Evolutionary conservation across 202 grass and related monocot genomes (phyloP).

Genomic region (Schoenoplectus tabernaemontani): DNA sequence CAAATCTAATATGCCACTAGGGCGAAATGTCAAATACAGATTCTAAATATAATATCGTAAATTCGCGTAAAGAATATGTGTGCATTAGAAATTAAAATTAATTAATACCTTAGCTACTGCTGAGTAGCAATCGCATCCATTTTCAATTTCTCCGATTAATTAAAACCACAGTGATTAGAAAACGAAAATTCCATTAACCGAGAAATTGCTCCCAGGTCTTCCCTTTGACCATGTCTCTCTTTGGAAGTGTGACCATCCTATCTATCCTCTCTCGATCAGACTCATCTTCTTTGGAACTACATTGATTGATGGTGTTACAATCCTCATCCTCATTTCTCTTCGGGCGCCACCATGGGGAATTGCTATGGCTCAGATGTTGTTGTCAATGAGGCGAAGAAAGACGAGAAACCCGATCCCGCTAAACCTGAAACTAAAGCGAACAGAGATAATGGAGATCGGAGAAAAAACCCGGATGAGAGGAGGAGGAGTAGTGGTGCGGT

Average conservation of each 20-base stretch:
- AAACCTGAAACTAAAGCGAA: slow-evolving; percentile 1
- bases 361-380: slow-evolving; percentile 1
- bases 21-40: too few species aligned
- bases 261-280: neutral
- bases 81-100: too few species aligned
- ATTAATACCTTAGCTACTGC: too few species aligned
- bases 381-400: neutral
- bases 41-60: too few species aligned
- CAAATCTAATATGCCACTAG: too few species aligned
- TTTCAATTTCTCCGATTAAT: too few species aligned
- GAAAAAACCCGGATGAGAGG: too few species aligned
- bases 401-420: neutral
- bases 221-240: slow-evolving; percentile 5
- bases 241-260: neutral
- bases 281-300: neutral
- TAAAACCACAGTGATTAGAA: neutral
- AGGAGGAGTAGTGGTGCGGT: slow-evolving; percentile 27
- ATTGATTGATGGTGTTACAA: slow-evolving; percentile 15
- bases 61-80: too few species aligned
- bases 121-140: too few species aligned
- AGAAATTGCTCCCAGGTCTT: neutral
- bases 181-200: neutral
- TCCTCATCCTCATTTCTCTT: too few species aligned
- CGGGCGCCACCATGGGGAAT: neutral
- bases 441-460: neutral